Base-by-base conservation (phyloP, 202 grass and related monocot genomes). In the Dendrocalamus latiflorus region DNA sequence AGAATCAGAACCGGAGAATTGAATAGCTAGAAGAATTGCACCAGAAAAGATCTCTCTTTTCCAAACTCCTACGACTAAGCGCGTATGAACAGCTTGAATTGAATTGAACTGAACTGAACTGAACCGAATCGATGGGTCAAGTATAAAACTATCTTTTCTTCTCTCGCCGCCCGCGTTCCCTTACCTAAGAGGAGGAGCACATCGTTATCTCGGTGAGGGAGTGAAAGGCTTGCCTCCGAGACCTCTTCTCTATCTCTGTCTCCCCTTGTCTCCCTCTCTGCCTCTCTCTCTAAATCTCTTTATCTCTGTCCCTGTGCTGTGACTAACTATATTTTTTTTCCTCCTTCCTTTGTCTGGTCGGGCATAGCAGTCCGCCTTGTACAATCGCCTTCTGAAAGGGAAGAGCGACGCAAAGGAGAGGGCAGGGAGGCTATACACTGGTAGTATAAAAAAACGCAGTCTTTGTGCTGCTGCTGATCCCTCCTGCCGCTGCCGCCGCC, bases 331-430 rank as follows among this genome's bases (percentile, higher is more conserved):
- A 81, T 92, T 90, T 94, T 78, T n/a, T 95, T 49, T 24, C 21
- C 55, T 47, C 33, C 51, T 13, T 55, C 66, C 38, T 70, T 82
- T 88, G 85, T 92, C 81, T 84, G 77, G 89, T 88, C 88, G 62
- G 83, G 88, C 51, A 58, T 37, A 77, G 53, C 76, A 64, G 81
- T 79, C 60, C 33, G 83, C 75, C 80, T 58, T 85, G 87, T 90
- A 89, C 93, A 95, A 99, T 95, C 93, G 89, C 93, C 96, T 92
- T 99, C 93, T 60, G 91, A 94, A 94, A 96, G 86, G 87, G 81
- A 91, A 87, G 90, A 90, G 81, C 92, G 77, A 89, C 73, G 72
- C 86, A 80, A 81, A 84, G 79, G 75, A 25, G 17, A 81, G 63
- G 11, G 21, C 47, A 33, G 41, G 12, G 75, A 82, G 80, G 67